Base-by-base conservation (phyloP, 352 stramenopile genomes). In the Nothophytophthora sp. region DNA sequence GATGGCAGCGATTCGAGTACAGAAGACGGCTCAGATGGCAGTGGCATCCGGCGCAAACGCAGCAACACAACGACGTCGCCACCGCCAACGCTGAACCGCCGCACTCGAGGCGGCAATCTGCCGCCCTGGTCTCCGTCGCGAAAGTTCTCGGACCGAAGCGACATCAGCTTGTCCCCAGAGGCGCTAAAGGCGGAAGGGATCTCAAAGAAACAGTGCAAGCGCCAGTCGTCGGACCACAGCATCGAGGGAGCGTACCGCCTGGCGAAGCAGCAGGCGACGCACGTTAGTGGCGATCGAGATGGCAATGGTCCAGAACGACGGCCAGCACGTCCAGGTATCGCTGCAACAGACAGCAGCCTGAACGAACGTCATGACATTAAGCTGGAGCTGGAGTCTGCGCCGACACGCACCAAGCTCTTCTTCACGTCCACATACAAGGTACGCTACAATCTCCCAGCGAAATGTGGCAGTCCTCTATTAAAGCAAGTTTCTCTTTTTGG, bases 351-450 rank as follows among this genome's bases (percentile, higher is more conserved):
- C 29, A 64, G 36, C 24, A 42, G 22, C 34, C 47, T 45, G 32
- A 53, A 18, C 47, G 51, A n/a, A n/a, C n/a, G 57, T 48, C 40
- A 28, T 16, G 41, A 43, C 6, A 55, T 62, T 34, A 72, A 59
- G 25, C 35, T 68, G 28, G 50, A 72, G 19, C 25, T 29, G 18
- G 2, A n/a, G n/a, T n/a, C 32, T 45, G 38, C 67, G 39, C 38
- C 35, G 12, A 15, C 34, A 32, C 38, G 58, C 15, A 66, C 66
- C 16, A 86, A 72, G 32, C 55, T 91, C 7, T 91, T 91, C 54
- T 91, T 91, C 50, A 80, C 70, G 0, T 85, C 81, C 3, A 89
- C 77, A 3, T 76, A 73, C 47, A 89, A 91, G 77, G 80, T 86
- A 43, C 41, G n/a, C 35, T n/a, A n/a, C n/a, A n/a, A n/a, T n/a